Percentiles rank a stretch among this genome's conserved stretches.
Conservation (phyloP, 2,329 filamentous ascomycete genomes). For the Rhinocladiella similis region DNA sequence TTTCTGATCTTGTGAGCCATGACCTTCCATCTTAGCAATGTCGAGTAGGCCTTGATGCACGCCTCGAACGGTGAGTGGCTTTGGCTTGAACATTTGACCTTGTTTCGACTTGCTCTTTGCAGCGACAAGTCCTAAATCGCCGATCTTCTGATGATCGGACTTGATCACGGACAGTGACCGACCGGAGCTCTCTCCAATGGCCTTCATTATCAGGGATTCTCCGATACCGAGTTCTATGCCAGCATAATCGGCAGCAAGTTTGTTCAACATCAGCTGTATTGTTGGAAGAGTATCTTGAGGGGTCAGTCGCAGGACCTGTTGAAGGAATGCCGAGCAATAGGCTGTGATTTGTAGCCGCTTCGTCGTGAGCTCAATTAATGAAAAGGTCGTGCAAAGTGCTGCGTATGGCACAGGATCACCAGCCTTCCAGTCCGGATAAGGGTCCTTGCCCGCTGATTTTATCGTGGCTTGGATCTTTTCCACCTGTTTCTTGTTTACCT, state of each 20-base stretch:
- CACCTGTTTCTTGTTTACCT: constrained; percentile 70
- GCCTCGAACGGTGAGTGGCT: constrained; percentile 79
- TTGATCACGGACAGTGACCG: constrained; percentile 88
- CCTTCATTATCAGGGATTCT: constrained; percentile 98
- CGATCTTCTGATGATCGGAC: constrained; percentile 92
- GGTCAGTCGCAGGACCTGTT: constrained; percentile 89
- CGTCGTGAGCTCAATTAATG: constrained; percentile 88
- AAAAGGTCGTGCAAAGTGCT: constrained; percentile 91
- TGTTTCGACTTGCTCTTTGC: constrained; percentile 95
- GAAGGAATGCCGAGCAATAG: constrained; percentile 85
- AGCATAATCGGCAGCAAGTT: constrained; percentile 92
- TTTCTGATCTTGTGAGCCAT: constrained; percentile 85
- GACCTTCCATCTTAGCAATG: constrained; percentile 83
- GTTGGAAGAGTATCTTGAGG: constrained; percentile 85
- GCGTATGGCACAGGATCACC: constrained; percentile 91
- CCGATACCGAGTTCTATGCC: constrained; percentile 98
- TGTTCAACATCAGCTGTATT: constrained; percentile 95
- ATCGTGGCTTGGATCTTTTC: constrained; percentile 79
- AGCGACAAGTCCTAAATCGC: constrained; percentile 89
- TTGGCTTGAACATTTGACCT: constrained; percentile 97
- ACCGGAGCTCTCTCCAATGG: constrained; percentile 91
- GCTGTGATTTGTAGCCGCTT: constrained; percentile 87
- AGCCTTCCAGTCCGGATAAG: constrained; percentile 93
- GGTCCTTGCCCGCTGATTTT: constrained; percentile 67
- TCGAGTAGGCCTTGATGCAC: constrained; percentile 86